A percentile compares a stretch with the other conserved stretches of the same genome.
phyloP scores from a whole-genome alignment of 768 basidiomycete species.

The Serendipita vermifera region DNA sequence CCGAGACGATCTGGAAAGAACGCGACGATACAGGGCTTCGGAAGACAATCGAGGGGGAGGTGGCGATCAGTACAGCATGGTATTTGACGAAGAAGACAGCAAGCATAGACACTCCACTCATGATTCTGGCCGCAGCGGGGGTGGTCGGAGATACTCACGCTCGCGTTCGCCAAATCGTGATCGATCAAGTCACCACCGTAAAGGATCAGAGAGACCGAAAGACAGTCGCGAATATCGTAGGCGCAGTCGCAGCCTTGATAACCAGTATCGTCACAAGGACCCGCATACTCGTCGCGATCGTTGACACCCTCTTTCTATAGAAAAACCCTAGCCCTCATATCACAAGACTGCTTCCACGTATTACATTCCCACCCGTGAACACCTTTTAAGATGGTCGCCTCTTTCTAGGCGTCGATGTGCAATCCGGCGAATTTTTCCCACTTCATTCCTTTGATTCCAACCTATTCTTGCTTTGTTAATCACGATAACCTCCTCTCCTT shows the following conservation, averaged over 20 bases:
- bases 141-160: constrained; percentile 23
- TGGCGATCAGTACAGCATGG: constrained; percentile 53
- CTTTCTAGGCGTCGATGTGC: no score
- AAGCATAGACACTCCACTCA: constrained; percentile 32
- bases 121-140: constrained; percentile 42
- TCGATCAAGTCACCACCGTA: constrained; percentile 12
- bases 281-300: no score
- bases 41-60: constrained; percentile 20
- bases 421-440: no score
- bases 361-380: no score
- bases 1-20: constrained; percentile 60
- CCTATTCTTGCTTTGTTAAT: constrained; percentile 6
- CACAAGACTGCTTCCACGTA: no score
- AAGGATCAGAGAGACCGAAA: constrained; percentile 14
- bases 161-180: constrained; percentile 18
- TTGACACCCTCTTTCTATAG: no score
- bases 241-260: constrained; percentile 21
- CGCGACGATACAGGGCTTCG: constrained; percentile 48
- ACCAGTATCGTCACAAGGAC: constrained; percentile 15
- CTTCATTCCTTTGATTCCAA: no score
- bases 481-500: constrained; percentile 1
- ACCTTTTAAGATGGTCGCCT: no score
- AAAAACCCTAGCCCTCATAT: no score
- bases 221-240: constrained; percentile 22
- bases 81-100: constrained; percentile 60